Evolutionary conservation across 257 asterid genomes (phyloP).

Genomic region (Coffea canephora): DNA sequence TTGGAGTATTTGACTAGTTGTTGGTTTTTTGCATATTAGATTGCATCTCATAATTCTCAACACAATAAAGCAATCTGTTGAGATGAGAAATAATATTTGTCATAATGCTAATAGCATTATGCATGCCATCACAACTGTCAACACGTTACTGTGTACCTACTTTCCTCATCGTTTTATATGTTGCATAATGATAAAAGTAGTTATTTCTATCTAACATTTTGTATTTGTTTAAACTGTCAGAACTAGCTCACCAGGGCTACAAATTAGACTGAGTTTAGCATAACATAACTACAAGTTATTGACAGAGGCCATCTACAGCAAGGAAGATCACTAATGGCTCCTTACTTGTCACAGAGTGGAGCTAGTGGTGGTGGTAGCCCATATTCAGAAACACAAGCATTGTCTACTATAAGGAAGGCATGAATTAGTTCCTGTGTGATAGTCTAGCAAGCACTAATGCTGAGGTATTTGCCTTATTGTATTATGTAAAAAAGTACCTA

Average conservation of each 20-base stretch:
- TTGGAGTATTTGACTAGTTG: neutral
- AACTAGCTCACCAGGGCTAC: constrained; percentile 86
- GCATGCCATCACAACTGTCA: constrained; percentile 99
- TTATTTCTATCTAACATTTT: neutral
- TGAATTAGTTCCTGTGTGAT: too few species aligned
- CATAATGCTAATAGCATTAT: constrained; percentile 96
- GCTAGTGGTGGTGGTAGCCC: constrained; percentile 76
- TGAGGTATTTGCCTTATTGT: too few species aligned
- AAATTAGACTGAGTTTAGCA: constrained; percentile 97
- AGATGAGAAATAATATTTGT: constrained; percentile 90
- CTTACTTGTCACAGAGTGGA: constrained; percentile 81
- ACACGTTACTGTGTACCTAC: constrained; percentile 37
- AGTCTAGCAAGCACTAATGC: too few species aligned
- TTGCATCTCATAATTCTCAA: constrained; percentile 52
- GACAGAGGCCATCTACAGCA: constrained; percentile 96
- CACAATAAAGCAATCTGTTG: constrained; percentile 84
- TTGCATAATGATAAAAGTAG: neutral
- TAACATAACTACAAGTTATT: constrained; percentile 93
- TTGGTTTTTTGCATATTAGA: constrained; percentile 35
- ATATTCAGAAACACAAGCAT: too few species aligned
- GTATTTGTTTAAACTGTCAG: neutral
- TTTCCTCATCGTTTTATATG: neutral
- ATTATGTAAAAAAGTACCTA: too few species aligned
- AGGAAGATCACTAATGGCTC: constrained; percentile 98
- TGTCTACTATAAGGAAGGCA: too few species aligned